Conservation (phyloP, 1,284 basidiomycete species). For the Malassezia vespertilionis region DNA sequence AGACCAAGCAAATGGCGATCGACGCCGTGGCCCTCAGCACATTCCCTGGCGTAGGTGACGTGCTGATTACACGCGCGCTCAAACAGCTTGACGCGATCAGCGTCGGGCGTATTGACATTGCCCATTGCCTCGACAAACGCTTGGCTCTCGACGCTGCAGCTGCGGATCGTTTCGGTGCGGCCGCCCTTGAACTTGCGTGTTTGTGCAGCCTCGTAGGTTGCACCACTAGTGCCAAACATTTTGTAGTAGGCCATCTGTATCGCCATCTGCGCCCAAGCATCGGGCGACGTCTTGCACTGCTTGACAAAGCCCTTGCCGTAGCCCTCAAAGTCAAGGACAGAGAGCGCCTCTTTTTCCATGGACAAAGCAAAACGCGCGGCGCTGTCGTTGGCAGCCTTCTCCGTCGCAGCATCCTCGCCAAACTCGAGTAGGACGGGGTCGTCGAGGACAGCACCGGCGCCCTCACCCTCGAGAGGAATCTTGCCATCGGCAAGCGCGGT, state of each 20-base stretch:
- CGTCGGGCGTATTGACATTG: constrained; percentile 53
- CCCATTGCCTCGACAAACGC: constrained; percentile 83
- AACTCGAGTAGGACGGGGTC: constrained; percentile 63
- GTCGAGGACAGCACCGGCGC: constrained; percentile 52
- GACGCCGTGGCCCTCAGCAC: constrained; percentile 85
- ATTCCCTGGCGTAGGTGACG: constrained; percentile 75
- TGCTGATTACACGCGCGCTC: constrained; percentile 69
- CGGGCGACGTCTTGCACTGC: constrained; percentile 75
- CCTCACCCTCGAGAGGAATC: constrained; percentile 55
- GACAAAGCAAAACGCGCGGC: constrained; percentile 65
- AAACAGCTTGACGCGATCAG: constrained; percentile 61
- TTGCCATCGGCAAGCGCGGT: constrained; percentile 67
- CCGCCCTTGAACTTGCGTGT: constrained; percentile 85
- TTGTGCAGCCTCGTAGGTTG: constrained; percentile 85
- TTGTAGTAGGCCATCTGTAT: constrained; percentile 90
- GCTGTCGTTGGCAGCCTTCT: constrained; percentile 54
- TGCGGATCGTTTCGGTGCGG: constrained; percentile 86
- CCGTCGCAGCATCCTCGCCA: constrained; percentile 55
- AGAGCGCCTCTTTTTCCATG: constrained; percentile 67
- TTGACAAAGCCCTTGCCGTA: constrained; percentile 88
- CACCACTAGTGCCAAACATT: constrained; percentile 65
- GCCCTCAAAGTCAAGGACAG: constrained; percentile 72
- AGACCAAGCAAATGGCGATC: constrained; percentile 88
- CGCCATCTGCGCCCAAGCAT: constrained; percentile 84
- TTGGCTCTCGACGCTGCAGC: constrained; percentile 68